phyloP scores from a whole-genome alignment of 257 asterid species.

The Sherardia arvensis region DNA sequence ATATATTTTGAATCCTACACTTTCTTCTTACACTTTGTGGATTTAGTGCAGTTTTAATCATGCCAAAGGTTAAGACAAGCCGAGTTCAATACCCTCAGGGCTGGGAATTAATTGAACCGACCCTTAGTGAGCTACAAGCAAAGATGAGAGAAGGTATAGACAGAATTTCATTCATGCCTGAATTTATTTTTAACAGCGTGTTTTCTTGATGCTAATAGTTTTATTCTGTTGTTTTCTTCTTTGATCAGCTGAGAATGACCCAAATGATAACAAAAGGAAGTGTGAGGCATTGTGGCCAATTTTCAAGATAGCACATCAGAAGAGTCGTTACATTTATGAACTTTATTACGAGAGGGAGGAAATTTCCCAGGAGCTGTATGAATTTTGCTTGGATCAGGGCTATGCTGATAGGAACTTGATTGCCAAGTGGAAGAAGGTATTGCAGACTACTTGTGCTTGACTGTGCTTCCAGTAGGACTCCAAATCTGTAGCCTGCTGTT shows the following conservation, averaged over 20 bases:
- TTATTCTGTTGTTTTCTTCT: not conserved
- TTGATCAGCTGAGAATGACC: constrained; percentile 72
- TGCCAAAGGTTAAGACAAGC: constrained; percentile 94
- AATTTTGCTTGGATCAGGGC: constrained; percentile 93
- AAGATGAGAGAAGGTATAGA: constrained; percentile 86
- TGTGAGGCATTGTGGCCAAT: constrained; percentile 92
- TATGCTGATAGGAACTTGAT: constrained; percentile 79
- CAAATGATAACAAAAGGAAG: constrained; percentile 75
- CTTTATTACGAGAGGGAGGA: constrained; percentile 71
- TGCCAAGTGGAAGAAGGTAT: constrained; percentile 88
- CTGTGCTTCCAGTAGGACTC: not conserved
- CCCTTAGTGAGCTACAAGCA: constrained; percentile 74
- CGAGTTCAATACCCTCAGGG: constrained; percentile 77
- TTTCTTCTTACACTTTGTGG: not conserved
- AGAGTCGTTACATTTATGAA: constrained; percentile 76
- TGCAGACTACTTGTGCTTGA: no score
- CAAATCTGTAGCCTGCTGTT: not conserved
- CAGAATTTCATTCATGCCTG: not conserved
- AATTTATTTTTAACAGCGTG: not conserved
- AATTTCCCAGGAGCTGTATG: constrained; percentile 75
- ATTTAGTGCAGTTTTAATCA: constrained; percentile 30
- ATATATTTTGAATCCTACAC: no score
- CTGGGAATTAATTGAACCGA: constrained; percentile 91
- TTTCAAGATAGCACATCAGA: constrained; percentile 86
- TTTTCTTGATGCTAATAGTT: not conserved